Evolutionary conservation across 768 basidiomycete genomes (phyloP), one percentile per base, ranked within the genome.

Genomic region (Amylocystis lapponica): DNA sequence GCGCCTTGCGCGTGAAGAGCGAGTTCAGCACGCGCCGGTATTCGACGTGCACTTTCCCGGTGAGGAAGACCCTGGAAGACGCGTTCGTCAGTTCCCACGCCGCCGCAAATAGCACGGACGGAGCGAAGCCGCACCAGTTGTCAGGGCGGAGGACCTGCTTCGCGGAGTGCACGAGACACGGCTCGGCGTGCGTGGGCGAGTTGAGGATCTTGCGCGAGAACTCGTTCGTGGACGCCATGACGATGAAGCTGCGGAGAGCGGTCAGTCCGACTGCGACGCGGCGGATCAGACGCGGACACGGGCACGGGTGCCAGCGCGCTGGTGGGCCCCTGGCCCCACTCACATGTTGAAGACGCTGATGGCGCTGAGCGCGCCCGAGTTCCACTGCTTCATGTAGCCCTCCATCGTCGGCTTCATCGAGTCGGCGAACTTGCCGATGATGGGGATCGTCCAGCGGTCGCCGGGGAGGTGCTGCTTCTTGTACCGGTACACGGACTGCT

Each of bases 331-430:
- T n/a, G n/a, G n/a, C n/a, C n/a, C n/a, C 36, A 17, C 48, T 43
- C 29, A 90, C 96, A 99, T 97, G 67, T 99, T 95, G 71, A 99
- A 99, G 4, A 99, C 96, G 60, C 89, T 93, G 45, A 95, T 69
- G 9, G 83, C 92, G 51, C 85, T 86, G 26, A 99, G 75, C 12
- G 82, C 82, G 40, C 93, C 94, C 2, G 84, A 83, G 52, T 86
- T 74, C 95, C 95, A 99, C 56, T 94, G 90, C 52, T 73, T 75
- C 72, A 84, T 86, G 71, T 99, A 99, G 31, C 78, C 78, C 60
- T 94, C 88, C 76, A 98, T 76, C 5, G 89, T 83, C 11, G 96
- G 96, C 52, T 84, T 78, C 69, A 95, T 69, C 4, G 90, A 94
- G 59, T 97, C 91, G 4, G 85, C 81, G 55, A 97, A 96, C 65